A percentile compares a stretch with the other conserved stretches of the same genome.
These are phyloP conservation scores for Parastagonospora avenae DNA, from an alignment of 2,329 filamentous ascomycete genomes.

Conservation along the genomic window DNA sequence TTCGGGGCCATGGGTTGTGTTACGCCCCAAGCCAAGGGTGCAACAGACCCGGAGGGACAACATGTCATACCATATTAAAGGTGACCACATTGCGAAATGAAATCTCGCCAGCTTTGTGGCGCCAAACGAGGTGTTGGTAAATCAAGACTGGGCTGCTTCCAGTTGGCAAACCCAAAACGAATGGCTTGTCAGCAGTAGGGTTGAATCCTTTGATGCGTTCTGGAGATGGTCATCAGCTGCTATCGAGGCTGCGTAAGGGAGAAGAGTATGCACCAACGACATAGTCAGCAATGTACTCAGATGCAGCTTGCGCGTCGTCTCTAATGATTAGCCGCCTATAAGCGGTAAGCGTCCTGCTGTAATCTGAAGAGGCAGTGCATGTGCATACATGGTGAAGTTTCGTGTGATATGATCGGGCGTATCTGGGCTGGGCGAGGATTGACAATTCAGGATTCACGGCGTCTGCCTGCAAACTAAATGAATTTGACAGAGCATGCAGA, in stretches of 20 bases:
- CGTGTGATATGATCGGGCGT: conserved; percentile 9
- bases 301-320: conserved; percentile 70
- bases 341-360: conserved; percentile 33
- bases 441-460: conserved; percentile 2
- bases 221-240: conserved; percentile 44
- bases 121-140: conserved; percentile 75
- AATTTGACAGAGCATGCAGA: conserved; percentile 20
- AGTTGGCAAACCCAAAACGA: conserved; percentile 82
- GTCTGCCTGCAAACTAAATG: conserved; percentile 6
- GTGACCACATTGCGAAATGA: conserved; percentile 89
- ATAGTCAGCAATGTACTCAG: conserved; percentile 79
- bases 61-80: conserved; percentile 77
- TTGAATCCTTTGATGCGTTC: conserved; percentile 79
- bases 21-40: conserved; percentile 21
- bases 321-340: conserved; percentile 82
- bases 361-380: conserved; percentile 21
- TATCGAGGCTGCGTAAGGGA: conserved; percentile 24
- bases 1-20: conserved; percentile 21
- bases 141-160: conserved; percentile 80
- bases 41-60: conserved; percentile 12
- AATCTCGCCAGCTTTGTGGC: conserved; percentile 73
- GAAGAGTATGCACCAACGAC: conserved; percentile 64
- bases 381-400: conserved; percentile 40
- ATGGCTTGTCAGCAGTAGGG: conserved; percentile 73
- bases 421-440: conserved; percentile 9